phyloP scores from a whole-genome alignment of 1,139 yeast species.

The Taphrina deformans region DNA sequence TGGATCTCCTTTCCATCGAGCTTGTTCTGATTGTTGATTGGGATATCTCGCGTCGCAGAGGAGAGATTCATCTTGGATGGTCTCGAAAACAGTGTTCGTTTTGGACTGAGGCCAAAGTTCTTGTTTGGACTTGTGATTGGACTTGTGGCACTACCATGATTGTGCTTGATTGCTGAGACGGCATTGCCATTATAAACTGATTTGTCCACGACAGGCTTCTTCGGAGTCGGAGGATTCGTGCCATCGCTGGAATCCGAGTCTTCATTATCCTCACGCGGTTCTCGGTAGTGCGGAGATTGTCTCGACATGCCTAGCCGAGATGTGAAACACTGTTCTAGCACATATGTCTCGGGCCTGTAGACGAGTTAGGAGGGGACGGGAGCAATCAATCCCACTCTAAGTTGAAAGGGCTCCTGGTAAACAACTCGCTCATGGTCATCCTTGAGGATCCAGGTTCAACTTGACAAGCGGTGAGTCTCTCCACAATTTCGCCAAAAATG shows the following conservation, averaged over 20 bases:
- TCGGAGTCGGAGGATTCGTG: conserved; percentile 25
- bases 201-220: background rate
- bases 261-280: background rate
- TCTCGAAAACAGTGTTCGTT: conserved; percentile 16
- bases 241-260: conserved; percentile 30
- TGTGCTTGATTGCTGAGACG: background rate
- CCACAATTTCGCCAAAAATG: background rate
- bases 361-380: too few species aligned
- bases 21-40: background rate
- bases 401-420: too few species aligned
- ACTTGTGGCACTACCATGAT: background rate
- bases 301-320: background rate
- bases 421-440: too few species aligned
- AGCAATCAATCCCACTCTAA: too few species aligned
- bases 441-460: too few species aligned
- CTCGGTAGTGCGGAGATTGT: conserved; percentile 2
- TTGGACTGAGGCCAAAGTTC: conserved; percentile 19
- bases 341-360: background rate
- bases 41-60: background rate
- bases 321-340: background rate
- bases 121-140: conserved; percentile 10
- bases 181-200: background rate
- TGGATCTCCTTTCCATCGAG: background rate
- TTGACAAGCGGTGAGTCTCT: too few species aligned
- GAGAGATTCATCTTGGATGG: conserved; percentile 25